phyloP scores from a whole-genome alignment of 305 asterid species.

The Stenogyne calaminthoides region DNA sequence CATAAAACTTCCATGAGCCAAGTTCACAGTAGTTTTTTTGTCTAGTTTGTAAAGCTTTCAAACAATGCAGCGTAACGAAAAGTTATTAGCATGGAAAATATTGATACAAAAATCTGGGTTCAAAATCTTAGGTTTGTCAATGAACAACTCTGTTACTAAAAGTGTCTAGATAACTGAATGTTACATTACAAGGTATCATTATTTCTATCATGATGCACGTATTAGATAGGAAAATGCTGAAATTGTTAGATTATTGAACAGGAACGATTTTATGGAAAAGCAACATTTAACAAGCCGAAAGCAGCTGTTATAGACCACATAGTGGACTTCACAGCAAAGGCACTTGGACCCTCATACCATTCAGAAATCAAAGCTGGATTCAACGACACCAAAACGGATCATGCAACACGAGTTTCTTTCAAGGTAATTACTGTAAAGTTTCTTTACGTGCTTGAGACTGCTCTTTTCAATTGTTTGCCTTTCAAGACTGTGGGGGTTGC shows the following conservation, averaged over 20 bases:
- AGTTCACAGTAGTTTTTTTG: too few relatives aligned
- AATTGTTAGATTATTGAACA: slow-evolving; percentile 33
- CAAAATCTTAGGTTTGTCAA: not conserved
- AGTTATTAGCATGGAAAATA: not conserved
- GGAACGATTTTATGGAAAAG: slow-evolving; percentile 53
- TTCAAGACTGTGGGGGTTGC: not conserved
- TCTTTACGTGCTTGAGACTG: not conserved
- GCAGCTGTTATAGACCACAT: slow-evolving; percentile 40
- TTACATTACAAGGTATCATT: not conserved
- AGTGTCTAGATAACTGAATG: too few relatives aligned
- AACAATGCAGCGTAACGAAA: not conserved
- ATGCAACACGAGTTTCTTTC: slow-evolving; percentile 69
- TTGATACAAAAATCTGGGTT: not conserved
- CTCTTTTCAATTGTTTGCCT: not conserved
- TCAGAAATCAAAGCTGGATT: slow-evolving; percentile 54
- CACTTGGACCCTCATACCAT: slow-evolving; percentile 47
- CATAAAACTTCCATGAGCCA: too few relatives aligned
- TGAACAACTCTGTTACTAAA: not conserved
- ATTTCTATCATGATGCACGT: not conserved
- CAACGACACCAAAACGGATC: slow-evolving; percentile 55
- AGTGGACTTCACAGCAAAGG: slow-evolving; percentile 38
- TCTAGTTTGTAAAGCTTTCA: not conserved
- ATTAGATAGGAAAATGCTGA: slow-evolving; percentile 1
- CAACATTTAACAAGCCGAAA: slow-evolving; percentile 60
- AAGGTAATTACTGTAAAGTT: slow-evolving; percentile 47